Percentiles rank a stretch among this genome's conserved stretches.
phyloP scores from a whole-genome alignment of 768 basidiomycete genomes.

The Tylopilus felleus region DNA sequence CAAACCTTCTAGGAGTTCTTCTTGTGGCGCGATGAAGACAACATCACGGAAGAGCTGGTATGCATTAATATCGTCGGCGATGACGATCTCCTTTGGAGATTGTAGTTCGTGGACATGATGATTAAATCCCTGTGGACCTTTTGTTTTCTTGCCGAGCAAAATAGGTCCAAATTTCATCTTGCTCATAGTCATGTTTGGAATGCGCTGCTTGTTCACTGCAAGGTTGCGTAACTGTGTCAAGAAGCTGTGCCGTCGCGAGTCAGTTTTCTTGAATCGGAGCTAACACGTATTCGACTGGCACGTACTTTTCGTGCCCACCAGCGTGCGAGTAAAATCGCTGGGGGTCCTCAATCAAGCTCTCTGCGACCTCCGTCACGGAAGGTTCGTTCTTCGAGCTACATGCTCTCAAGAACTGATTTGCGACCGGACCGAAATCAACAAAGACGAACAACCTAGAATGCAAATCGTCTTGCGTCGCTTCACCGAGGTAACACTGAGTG shows the following conservation, averaged over 20 bases:
- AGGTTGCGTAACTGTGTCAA: constrained; percentile 80
- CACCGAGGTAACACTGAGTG: background rate
- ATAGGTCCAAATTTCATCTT: constrained; percentile 72
- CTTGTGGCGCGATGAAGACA: constrained; percentile 1
- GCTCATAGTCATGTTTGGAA: constrained; percentile 43
- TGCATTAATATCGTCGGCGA: background rate
- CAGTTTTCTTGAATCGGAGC: background rate
- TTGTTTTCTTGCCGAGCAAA: constrained; percentile 71
- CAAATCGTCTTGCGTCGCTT: background rate
- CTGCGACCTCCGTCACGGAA: background rate
- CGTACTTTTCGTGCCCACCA: background rate
- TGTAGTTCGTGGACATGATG: too few relatives aligned
- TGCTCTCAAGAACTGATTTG: background rate
- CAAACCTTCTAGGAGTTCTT: background rate
- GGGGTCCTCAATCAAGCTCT: background rate
- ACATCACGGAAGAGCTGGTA: background rate
- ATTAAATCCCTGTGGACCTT: too few relatives aligned
- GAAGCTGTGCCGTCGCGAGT: constrained; percentile 49
- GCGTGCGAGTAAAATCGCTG: background rate
- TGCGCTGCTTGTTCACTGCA: constrained; percentile 60
- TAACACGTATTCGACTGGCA: background rate
- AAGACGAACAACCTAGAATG: constrained; percentile 1
- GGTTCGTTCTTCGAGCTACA: constrained; percentile 1
- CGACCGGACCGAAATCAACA: background rate
- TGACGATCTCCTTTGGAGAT: constrained; percentile 43